A percentile compares a stretch with the other conserved stretches of the same genome.
These are phyloP conservation scores for Adansonia grandidieri DNA, from an alignment of 441 rosid genomes.

Conservation along the genomic window DNA sequence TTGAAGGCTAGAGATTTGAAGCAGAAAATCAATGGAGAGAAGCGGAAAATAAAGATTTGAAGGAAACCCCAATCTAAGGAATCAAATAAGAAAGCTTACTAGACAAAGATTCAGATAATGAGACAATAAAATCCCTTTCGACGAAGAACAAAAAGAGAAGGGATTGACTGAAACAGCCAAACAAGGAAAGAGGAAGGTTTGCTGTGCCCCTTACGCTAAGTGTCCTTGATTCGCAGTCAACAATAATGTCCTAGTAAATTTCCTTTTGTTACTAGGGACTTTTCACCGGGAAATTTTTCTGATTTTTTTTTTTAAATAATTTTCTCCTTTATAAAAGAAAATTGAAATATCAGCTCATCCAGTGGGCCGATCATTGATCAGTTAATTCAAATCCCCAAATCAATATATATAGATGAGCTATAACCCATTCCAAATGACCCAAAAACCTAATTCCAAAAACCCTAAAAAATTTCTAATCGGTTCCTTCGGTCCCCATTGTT, in stretches of 20 bases:
- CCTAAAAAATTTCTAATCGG: not conserved
- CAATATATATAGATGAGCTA: not conserved
- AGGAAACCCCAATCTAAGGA: slow-evolving; percentile 7
- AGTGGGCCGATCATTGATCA: not conserved
- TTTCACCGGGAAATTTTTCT: not conserved
- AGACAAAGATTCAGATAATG: not conserved
- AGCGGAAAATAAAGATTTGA: not conserved
- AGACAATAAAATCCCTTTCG: not conserved
- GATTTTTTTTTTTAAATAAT: not conserved
- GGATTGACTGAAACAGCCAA: not conserved
- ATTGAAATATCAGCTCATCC: not conserved
- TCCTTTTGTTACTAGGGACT: not conserved
- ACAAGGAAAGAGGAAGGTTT: not conserved
- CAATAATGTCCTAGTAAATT: not conserved
- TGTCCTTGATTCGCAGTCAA: not conserved
- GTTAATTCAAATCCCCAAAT: not conserved
- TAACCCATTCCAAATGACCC: not conserved
- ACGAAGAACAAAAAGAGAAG: not conserved
- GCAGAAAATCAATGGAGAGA: not conserved
- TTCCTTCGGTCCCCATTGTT: not conserved
- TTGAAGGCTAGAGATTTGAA: not conserved
- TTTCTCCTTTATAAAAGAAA: not conserved
- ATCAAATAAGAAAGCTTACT: slow-evolving; percentile 5
- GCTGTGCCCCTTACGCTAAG: not conserved
- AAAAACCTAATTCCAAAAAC: not conserved